Evolutionary conservation across 2,329 filamentous ascomycete species (phyloP), one percentile per base, ranked within the genome.

Genomic region (Fusarium pininemorale): DNA sequence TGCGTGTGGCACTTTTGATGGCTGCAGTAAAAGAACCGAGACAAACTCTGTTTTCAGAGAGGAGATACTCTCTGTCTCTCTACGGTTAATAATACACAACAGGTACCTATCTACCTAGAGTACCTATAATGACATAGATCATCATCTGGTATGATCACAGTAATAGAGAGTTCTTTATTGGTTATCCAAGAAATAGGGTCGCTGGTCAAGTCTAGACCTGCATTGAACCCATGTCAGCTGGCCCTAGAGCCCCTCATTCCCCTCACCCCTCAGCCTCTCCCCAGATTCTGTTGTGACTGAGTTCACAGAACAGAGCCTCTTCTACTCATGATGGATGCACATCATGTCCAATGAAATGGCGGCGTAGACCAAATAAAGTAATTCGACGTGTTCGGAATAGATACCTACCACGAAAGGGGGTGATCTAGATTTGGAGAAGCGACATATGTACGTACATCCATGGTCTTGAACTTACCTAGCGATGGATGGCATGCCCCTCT

Each of bases 161-260:
- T 75, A 78, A 78, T 77, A 69, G 53, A 48, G 15, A 56, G 15
- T 24, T 63, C 53, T 58, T 60, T 14, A 78, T 78, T 78, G 74
- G 76, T 48, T 57, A 42, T 45, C 55, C 26, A 30, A 42, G 66
- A 55, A 24, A 45, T 62, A 51, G 41, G 30, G 54, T 63, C 60
- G 42, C 45, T 45, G 53, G 37, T 51, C 24, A 37, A 64, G 56
- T 35, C 56, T 66, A 60, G 51, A 48, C 51, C 65, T 72, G 53
- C 73, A 73, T 61, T 58, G 37, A 42, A 68, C 58, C 71, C 70
- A 74, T 67, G 71, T 73, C 70, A 68, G 35, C 45, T 73, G 57
- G 48, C 44, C 28, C 51, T n/a, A n/a, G 51, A 55, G 51, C 51
- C 70, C 53, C 39, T 41, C 28, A n/a, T 48, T 44, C 57, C 72